Base-by-base conservation (phyloP, 371 early-diverging fungal species). In the Amoeboaphelidium protococcarum region DNA sequence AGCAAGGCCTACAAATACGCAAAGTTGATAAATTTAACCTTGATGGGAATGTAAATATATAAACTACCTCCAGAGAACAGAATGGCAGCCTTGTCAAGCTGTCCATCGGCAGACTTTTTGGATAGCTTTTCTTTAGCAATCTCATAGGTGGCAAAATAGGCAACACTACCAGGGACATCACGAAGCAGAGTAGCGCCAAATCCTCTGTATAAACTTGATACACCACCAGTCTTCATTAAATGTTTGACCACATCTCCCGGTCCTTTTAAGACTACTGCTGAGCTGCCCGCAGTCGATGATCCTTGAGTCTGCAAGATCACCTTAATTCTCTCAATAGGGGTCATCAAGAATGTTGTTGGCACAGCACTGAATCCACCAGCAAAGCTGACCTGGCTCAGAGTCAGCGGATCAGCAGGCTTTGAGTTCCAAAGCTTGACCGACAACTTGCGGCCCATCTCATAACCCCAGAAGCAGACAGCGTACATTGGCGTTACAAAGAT, bases 91-190 rank as follows among this genome's bases (percentile, higher is more conserved):
- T 78, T 67, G 52, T 69, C 74, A 42, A 72, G 52, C 41, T 78
- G 70, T 47, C 72, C 71, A n/a, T n/a, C n/a, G n/a, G n/a, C n/a
- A n/a, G n/a, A n/a, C 49, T 80, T 77, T 51, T 76, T 80, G 50
- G 79, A 82, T 52, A 95, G 66, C 20, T 65, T 46, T 51, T 70
- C 66, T 68, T 91, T 85, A 67, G 82, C 63, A 46, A 72, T 54
- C 63, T 95, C 96, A 59, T 92, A 95, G 10, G 82, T 83, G 52
- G 80, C 86, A 74, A 91, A 86, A 70, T 88, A 94, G n/a, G 88
- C 90, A 41, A 87, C 89, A 26, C 80, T 79, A 48, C 92, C 95
- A 13, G 91, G 90, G 41, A 75, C 76, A 60, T 94, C 95, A 50
- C 95, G 74, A 50, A 84, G 65, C 25, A 94, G 65, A 2, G 95